Evolutionary conservation across 169 alveolate species (phyloP), one percentile per base, ranked within the genome.

Genomic region (Eimeria falciformis): DNA sequence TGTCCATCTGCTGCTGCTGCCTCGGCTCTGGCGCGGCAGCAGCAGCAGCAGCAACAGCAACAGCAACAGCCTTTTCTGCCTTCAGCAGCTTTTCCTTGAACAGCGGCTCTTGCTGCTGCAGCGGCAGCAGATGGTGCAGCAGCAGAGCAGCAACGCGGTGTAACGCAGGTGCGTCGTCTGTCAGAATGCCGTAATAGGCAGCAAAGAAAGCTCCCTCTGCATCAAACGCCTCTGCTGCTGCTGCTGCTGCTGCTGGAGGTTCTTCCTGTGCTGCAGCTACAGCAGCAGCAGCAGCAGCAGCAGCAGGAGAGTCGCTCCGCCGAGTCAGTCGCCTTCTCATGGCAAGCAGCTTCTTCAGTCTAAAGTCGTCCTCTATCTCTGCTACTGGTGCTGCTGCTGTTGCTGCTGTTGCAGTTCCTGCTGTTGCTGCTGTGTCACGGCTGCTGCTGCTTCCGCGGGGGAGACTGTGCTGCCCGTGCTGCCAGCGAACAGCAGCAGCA

Each of bases 361-460:
- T 7, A n/a, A 58, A 58, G 29, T 58, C 71, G 9, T 58, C 71
- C 11, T 58, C 71, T 27, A 58, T 14, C 27, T 27, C 47, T 68
- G 5, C 79, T 4, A 4, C 79, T 68, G 79, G 50, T 25, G 47
- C n/a, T 68, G 47, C 43, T n/a, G 79, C 43, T 25, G 43, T 47
- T 25, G 79, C 79, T 68, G 50, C 79, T 9, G 79, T 12, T 21
- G 12, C 33, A 5, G 11, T 25, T 62, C 33, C 37, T 62, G 75
- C 75, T 62, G 75, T 25, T 62, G 75, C 37, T 23, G 75, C 75
- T 62, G 75, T 21, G 37, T 12, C 79, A n/a, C 50, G 5, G 79
- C 23, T 68, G 79, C 47, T 68, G 43, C 79, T 68, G 79, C 79
- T 68, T 40, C 79, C 6, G 50, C 47, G 47, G 79, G 53, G n/a